These are phyloP conservation scores for Dactylorhiza incarnata DNA, from an alignment of 106 monocot genomes.

Conservation along the genomic window DNA sequence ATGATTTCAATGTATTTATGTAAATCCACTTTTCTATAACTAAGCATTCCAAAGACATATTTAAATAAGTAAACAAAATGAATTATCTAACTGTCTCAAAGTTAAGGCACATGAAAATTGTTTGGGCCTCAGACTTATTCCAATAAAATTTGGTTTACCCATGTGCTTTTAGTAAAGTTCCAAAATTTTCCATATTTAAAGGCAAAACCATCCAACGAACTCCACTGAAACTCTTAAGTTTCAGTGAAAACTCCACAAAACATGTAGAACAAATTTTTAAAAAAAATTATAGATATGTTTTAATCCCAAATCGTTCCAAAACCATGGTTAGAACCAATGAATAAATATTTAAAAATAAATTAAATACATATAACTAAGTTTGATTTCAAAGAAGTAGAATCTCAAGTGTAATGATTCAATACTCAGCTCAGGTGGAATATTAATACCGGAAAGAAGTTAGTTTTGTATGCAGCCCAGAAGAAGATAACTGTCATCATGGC, in stretches of 20 bases:
- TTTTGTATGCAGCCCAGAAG: conserved; percentile 91
- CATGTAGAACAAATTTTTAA: background rate
- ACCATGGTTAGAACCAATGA: no score
- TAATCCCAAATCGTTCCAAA: no score
- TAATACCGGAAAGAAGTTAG: conserved; percentile 81
- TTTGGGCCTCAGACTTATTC: background rate
- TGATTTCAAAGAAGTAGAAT: background rate
- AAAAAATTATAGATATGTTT: no score
- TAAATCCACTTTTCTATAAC: no score
- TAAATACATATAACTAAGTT: background rate
- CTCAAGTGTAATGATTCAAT: background rate
- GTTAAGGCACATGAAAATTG: background rate
- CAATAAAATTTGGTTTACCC: background rate
- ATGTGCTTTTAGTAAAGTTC: background rate
- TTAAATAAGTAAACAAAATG: background rate
- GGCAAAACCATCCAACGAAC: no score
- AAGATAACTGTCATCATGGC: conserved; percentile 98
- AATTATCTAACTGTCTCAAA: background rate
- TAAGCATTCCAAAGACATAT: background rate
- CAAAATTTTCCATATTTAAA: background rate
- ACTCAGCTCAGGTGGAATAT: background rate
- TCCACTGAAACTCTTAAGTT: background rate
- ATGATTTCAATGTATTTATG: no score
- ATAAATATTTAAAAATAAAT: no score
- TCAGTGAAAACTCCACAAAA: background rate